Evolutionary conservation across 2,329 filamentous ascomycete genomes (phyloP), one percentile per base, ranked within the genome.

Genomic region (Ophioceras dolichostomum): DNA sequence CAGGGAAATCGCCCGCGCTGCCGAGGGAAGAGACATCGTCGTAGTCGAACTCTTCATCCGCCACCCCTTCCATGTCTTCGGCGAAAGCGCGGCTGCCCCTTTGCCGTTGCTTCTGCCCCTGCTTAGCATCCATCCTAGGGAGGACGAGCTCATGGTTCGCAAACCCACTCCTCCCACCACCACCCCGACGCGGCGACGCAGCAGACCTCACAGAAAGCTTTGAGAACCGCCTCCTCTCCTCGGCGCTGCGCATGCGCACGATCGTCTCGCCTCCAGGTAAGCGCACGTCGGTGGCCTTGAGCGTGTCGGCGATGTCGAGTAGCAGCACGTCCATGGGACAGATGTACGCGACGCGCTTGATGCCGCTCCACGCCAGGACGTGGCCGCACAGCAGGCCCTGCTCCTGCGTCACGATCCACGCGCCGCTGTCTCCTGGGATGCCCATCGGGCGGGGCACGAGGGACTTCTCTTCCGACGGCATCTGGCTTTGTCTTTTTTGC

Each of bases 261-360:
- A 69, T 48, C 0, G 60, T 51, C 30, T 65, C 59, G 0, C 70
- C 74, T 0, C 76, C 79, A 0, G 86, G 86, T 0, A 94, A 67
- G 5, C 70, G 67, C n/a, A 94, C 73, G 19, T 76, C 70, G 2
- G 60, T 60, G 0, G 85, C 85, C 17, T 78, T 73, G 1, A 95
- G 64, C 0, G 81, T 87, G 43, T 82, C 74, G 20, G 78, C 80
- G 39, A 96, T 94, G 51, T 96, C 89, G 20, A 81, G 73, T 10
- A 96, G 67, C 10, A 94, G 62, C 3, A 95, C 71, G 40, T 95
- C 84, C 89, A 96, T 96, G 0, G 89, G 89, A 43, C 86, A 91
- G 43, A 96, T 91, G 55, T 94, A 96, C 0, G 87, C 87, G 5
- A 86, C 79, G 30, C 76, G 76, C 51, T 83, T 89, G 43, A 79